phyloP scores from a whole-genome alignment of 257 asterid species.

The Nyctanthes arbortristis region DNA sequence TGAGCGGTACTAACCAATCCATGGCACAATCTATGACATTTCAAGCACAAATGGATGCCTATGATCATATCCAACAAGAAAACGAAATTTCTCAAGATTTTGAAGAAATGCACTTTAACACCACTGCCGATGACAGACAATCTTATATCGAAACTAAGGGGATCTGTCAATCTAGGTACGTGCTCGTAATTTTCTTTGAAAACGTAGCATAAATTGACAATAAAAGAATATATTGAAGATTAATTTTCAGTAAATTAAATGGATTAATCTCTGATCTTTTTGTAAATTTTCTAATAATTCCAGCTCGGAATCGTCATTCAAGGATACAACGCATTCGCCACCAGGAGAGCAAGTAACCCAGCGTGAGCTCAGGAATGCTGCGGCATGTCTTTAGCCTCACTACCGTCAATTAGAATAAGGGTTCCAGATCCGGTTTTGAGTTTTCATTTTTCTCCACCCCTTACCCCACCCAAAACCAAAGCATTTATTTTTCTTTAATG shows the following conservation, averaged over 20 bases:
- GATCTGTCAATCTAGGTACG: constrained; percentile 42
- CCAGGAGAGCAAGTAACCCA: constrained; percentile 16
- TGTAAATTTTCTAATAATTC: not conserved
- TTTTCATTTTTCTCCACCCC: not conserved
- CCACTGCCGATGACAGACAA: constrained; percentile 34
- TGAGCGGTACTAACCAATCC: constrained; percentile 4
- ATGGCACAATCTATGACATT: constrained; percentile 5
- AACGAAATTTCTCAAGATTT: constrained; percentile 16
- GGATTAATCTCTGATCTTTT: not conserved
- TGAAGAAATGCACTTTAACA: constrained; percentile 19
- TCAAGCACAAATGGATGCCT: constrained; percentile 27
- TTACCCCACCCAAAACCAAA: too few species aligned
- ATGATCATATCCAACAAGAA: constrained; percentile 21
- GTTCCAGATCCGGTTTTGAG: not conserved
- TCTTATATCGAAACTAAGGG: constrained; percentile 42
- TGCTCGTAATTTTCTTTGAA: not conserved
- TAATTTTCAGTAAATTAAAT: not conserved
- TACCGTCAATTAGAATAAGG: constrained; percentile 27
- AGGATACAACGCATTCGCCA: constrained; percentile 18
- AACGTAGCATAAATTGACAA: not conserved
- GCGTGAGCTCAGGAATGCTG: constrained; percentile 45
- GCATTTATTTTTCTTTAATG: not conserved
- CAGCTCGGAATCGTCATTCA: constrained; percentile 40
- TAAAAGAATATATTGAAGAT: not conserved
- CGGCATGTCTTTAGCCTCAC: constrained; percentile 45